Conservation (phyloP, 2,329 filamentous ascomycete genomes). For the Diatrype stigma region DNA sequence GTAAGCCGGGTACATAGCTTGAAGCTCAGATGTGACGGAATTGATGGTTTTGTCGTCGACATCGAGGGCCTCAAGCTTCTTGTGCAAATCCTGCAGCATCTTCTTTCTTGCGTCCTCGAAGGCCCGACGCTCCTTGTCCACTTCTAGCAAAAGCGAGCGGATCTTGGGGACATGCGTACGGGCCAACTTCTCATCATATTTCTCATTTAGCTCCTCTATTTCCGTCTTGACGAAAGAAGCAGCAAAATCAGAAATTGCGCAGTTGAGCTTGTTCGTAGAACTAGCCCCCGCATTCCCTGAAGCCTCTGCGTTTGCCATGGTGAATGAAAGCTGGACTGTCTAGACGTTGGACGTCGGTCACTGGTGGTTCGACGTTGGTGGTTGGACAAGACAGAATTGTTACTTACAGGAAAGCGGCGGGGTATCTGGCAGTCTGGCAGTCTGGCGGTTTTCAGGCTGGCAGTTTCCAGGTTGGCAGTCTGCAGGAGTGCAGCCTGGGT, state of each 20-base stretch:
- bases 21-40: conserved; percentile 15
- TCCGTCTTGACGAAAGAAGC: conserved; percentile 21
- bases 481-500: too few species aligned
- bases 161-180: conserved; percentile 21
- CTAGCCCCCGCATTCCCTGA: conserved; percentile 6
- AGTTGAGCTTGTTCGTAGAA: conserved; percentile 17
- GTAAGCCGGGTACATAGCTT: conserved; percentile 16
- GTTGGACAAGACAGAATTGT: too few species aligned
- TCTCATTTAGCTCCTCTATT: conserved; percentile 18
- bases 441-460: too few species aligned
- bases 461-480: too few species aligned
- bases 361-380: too few species aligned
- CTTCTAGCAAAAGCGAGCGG: conserved; percentile 17
- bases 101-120: conserved; percentile 21
- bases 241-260: conserved; percentile 21
- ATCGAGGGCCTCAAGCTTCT: conserved; percentile 18
- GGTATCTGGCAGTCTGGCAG: too few species aligned
- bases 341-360: too few species aligned
- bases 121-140: conserved; percentile 20
- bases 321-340: background rate
- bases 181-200: conserved; percentile 21
- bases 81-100: conserved; percentile 16
- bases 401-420: too few species aligned
- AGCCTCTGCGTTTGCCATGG: conserved; percentile 6
- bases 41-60: conserved; percentile 17